These are phyloP conservation scores for Lactarius deliciosus DNA, from an alignment of 768 basidiomycete species.

Conservation along the genomic window DNA sequence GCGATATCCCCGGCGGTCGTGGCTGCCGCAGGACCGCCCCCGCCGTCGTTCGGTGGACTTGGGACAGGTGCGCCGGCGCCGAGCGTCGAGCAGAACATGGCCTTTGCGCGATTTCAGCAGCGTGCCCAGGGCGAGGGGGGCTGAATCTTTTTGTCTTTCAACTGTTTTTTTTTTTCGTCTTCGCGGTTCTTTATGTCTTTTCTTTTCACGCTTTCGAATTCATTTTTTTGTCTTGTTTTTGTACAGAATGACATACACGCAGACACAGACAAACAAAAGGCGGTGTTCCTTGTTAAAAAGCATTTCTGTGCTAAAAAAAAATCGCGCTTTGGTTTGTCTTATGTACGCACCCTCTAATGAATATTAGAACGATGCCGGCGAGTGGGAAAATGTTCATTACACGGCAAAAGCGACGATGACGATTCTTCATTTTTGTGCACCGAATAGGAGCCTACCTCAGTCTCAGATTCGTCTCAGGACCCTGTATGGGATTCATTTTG, in stretches of 20 bases:
- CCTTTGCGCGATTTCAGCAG: conserved; percentile 60
- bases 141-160: not conserved
- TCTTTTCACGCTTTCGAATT: not conserved
- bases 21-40: conserved; percentile 39
- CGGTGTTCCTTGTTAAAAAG: not conserved
- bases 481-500: too few relatives aligned
- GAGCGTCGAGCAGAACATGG: conserved; percentile 83
- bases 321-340: not conserved
- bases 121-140: conserved; percentile 11
- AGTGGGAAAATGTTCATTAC: too few relatives aligned
- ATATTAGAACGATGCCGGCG: not conserved
- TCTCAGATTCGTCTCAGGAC: too few relatives aligned
- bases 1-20: conserved; percentile 42
- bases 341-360: not conserved
- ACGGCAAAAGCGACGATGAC: too few relatives aligned
- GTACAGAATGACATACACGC: not conserved
- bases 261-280: not conserved
- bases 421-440: too few relatives aligned
- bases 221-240: not conserved
- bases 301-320: not conserved
- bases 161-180: not conserved
- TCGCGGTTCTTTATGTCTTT: not conserved
- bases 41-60: conserved; percentile 38
- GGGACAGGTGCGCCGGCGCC: conserved; percentile 47
- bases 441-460: too few relatives aligned